These are phyloP conservation scores for Podospora comata DNA, from an alignment of 495 filamentous ascomycete species.

Conservation along the genomic window DNA sequence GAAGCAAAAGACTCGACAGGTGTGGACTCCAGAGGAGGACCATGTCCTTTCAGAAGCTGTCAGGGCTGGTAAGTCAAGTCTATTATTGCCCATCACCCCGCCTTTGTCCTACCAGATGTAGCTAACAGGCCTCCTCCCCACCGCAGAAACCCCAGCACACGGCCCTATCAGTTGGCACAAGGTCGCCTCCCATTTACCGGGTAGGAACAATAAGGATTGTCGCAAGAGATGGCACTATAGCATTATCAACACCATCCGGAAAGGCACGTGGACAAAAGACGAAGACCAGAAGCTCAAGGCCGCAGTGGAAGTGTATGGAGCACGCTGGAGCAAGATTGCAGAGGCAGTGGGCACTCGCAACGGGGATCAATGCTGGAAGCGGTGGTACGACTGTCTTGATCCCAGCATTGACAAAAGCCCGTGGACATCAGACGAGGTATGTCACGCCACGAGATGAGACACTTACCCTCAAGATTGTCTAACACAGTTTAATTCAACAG, in stretches of 20 bases:
- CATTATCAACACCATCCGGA: constrained; percentile 38
- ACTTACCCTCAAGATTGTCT: neutral
- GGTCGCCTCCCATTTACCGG: constrained; percentile 38
- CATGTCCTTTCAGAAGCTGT: constrained; percentile 25
- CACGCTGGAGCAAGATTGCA: constrained; percentile 37
- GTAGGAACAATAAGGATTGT: constrained; percentile 44
- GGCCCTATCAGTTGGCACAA: constrained; percentile 42
- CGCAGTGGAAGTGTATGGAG: constrained; percentile 36
- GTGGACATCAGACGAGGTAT: constrained; percentile 33
- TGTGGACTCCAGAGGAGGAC: constrained; percentile 34
- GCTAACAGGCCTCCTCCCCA: neutral
- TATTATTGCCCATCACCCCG: neutral
- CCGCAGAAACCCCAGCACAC: constrained; percentile 23
- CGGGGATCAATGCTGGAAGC: constrained; percentile 38
- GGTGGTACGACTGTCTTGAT: constrained; percentile 36
- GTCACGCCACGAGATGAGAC: constrained; percentile 3
- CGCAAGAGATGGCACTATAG: constrained; percentile 43
- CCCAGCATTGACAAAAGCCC: constrained; percentile 36
- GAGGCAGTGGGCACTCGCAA: constrained; percentile 32
- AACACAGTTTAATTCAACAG: constrained; percentile 15
- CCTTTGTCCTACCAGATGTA: neutral
- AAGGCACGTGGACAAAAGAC: constrained; percentile 41
- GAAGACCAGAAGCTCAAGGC: constrained; percentile 38
- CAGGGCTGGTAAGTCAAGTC: constrained; percentile 15
- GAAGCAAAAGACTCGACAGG: constrained; percentile 23